Base-by-base conservation (phyloP, 805 yeast genomes). In the Metschnikowia henanensis region DNA sequence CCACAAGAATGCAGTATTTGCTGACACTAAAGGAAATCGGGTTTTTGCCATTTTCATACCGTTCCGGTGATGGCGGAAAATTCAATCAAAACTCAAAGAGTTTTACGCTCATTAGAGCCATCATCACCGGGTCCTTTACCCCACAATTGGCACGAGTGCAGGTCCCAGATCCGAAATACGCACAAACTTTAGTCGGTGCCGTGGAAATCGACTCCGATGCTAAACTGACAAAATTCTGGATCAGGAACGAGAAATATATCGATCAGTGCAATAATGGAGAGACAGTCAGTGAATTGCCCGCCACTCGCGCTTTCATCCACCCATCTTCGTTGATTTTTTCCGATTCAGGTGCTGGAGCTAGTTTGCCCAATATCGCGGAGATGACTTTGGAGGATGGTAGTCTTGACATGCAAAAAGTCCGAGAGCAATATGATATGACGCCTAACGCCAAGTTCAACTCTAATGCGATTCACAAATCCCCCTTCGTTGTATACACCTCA, bases 191-290 rank as follows among this genome's bases (percentile, higher is more conserved):
- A 26, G 75, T 81, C 0, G 99, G 99, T 18, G 78, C 97, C 0
- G 75, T 92, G 34, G 91, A 87, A 41, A 73, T 80, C n/a, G 96
- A 91, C 55, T 87, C 90, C 0, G 97, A 91, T 57, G 86, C 91
- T 2, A 76, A 73, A 44, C 70, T 74, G 46, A 83, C 84, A 45
- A 84, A 83, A 58, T 79, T 81, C 39, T 90, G 90, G 86, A 75
- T 85, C 34, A 67, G 87, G 51, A 80, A 80, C 55, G 88, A 83
- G 39, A 75, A 72, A 39, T 81, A 72, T 46, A 12, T 53, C 15
- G 56, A 51, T 13, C 49, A 49, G 35, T 35, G 45, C 12, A 46
- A 36, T 10, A 35, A 39, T 17, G 41, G 39, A 7, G 47, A 37
- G 10, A 47, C 44, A 5, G 33, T 43, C 10, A 51, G 37, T 15